Percentiles rank a stretch among this genome's conserved stretches.
These are phyloP conservation scores for Candida alai DNA, from an alignment of 805 yeast species.

Conservation along the genomic window DNA sequence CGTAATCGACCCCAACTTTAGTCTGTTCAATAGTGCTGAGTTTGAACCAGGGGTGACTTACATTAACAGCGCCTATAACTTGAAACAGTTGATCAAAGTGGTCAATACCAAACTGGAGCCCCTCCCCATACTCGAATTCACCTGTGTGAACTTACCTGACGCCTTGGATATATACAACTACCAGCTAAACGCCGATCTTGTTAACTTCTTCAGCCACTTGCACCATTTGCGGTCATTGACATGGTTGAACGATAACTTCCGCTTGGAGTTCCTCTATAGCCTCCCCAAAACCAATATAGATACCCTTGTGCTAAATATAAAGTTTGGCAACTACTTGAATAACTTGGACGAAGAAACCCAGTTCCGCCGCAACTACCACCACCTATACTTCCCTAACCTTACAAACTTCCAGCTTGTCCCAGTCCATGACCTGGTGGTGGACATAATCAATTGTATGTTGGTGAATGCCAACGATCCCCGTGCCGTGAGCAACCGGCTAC, in stretches of 20 bases:
- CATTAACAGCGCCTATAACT: constrained; percentile 36
- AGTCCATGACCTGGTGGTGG: constrained; percentile 25
- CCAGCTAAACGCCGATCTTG: constrained; percentile 22
- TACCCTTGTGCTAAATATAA: constrained; percentile 27
- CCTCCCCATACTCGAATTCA: constrained; percentile 22
- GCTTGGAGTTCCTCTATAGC: constrained; percentile 21
- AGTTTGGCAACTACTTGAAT: constrained; percentile 18
- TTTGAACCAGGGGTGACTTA: constrained; percentile 17
- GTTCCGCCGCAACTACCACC: neutral
- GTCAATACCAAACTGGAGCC: constrained; percentile 8
- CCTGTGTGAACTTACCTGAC: constrained; percentile 38
- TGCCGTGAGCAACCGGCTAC: constrained; percentile 12
- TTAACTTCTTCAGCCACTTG: constrained; percentile 22
- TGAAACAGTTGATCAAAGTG: constrained; percentile 30
- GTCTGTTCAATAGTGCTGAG: constrained; percentile 26
- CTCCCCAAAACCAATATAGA: constrained; percentile 25
- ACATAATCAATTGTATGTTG: constrained; percentile 16
- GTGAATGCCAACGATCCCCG: constrained; percentile 7
- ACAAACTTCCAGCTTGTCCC: constrained; percentile 33
- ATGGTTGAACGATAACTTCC: constrained; percentile 31
- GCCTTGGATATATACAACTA: constrained; percentile 35
- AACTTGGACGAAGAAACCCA: constrained; percentile 11
- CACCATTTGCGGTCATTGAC: constrained; percentile 23
- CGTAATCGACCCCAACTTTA: constrained; percentile 35
- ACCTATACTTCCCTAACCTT: constrained; percentile 24